These are phyloP conservation scores for Tetrahymena malaccensis DNA, from an alignment of 73 alveolate genomes.

Conservation along the genomic window DNA sequence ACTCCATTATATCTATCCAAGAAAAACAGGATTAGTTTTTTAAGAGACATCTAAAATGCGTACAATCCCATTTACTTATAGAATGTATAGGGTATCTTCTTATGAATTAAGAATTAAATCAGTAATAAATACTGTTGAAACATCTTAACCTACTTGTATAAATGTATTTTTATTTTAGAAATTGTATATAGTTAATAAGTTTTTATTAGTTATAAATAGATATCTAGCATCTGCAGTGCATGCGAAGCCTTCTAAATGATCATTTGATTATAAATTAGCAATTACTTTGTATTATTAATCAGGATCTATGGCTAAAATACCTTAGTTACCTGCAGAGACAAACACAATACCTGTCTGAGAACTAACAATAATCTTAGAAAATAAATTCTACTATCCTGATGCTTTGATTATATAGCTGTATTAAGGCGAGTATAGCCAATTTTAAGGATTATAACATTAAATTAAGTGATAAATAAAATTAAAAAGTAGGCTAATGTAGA, in stretches of 20 bases:
- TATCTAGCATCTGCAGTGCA: background rate
- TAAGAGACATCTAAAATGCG: background rate
- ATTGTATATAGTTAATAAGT: background rate
- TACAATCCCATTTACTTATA: background rate
- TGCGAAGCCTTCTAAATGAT: background rate
- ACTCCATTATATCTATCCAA: background rate
- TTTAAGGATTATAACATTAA: background rate
- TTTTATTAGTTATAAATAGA: background rate
- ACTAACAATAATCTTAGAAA: background rate
- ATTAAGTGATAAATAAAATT: no score
- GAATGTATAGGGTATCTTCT: background rate
- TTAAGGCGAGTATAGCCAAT: background rate
- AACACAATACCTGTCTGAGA: background rate
- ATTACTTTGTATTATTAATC: background rate
- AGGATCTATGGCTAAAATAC: background rate
- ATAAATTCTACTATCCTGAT: background rate
- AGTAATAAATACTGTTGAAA: background rate
- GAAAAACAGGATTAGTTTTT: background rate
- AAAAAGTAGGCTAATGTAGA: background rate
- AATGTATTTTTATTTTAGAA: background rate
- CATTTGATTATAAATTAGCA: background rate
- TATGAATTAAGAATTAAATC: background rate
- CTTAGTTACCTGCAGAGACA: background rate
- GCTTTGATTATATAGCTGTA: background rate
- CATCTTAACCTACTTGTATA: background rate